These are phyloP conservation scores for Metarhizium robertsii DNA, from an alignment of 2,329 filamentous ascomycete species.

Conservation along the genomic window DNA sequence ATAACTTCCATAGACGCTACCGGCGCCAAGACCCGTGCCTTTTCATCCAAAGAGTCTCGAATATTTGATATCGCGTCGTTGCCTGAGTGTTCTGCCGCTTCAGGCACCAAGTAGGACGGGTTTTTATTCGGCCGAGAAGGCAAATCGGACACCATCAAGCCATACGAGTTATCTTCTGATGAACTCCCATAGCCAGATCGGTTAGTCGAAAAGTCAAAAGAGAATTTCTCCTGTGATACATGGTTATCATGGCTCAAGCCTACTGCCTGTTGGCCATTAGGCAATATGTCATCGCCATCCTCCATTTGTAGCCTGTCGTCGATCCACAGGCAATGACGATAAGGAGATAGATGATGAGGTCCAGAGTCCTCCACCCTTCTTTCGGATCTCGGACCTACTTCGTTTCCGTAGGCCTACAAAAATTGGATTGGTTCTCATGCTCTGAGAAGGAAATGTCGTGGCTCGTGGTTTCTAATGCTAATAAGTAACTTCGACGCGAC, in stretches of 20 bases:
- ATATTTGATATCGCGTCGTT: no score
- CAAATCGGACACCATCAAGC: neutral
- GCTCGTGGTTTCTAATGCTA: no score
- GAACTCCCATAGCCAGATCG: neutral
- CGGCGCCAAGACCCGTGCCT: neutral
- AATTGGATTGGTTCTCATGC: neutral
- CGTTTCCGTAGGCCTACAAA: neutral
- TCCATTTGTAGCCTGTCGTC: conserved; percentile 9
- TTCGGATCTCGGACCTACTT: neutral
- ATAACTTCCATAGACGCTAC: neutral
- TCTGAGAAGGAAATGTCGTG: no score
- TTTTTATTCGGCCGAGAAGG: neutral
- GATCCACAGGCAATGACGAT: neutral
- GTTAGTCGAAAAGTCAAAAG: conserved; percentile 8
- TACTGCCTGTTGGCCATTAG: neutral
- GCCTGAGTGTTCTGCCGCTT: neutral
- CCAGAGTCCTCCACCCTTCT: neutral
- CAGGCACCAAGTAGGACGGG: neutral
- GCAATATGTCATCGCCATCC: conserved; percentile 3
- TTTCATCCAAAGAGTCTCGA: neutral
- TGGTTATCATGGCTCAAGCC: neutral
- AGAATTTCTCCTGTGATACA: conserved; percentile 4
- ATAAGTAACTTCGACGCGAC: neutral
- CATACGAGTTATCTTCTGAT: neutral
- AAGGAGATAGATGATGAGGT: neutral